Percentiles rank a stretch among this genome's conserved stretches.
Conservation (phyloP, 192 early-diverging fungal species). For the Jimgerdemannia flammicorona region DNA sequence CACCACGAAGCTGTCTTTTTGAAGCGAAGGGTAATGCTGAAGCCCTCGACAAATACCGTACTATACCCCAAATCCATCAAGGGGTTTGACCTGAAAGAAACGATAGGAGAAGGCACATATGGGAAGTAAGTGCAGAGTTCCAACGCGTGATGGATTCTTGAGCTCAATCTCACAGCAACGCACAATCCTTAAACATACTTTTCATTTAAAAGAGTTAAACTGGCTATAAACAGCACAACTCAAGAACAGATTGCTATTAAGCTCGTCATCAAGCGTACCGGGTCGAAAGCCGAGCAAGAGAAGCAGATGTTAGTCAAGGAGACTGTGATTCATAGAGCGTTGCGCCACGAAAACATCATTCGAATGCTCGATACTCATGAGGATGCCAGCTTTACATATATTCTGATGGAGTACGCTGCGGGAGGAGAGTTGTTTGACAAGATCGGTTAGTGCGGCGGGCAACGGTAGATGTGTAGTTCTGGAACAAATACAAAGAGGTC, state of each 20-base stretch:
- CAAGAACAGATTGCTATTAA: slow-evolving; percentile 51
- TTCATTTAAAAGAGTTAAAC: slow-evolving; percentile 40
- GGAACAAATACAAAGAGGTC: not conserved
- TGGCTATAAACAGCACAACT: slow-evolving; percentile 42
- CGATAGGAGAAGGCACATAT: not conserved
- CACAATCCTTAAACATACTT: not conserved
- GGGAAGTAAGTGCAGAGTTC: not conserved
- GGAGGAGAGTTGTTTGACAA: slow-evolving; percentile 71
- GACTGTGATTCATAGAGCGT: slow-evolving; percentile 38
- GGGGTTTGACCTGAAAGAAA: not conserved
- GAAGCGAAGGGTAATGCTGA: not conserved
- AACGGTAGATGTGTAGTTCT: not conserved
- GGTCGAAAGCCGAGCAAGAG: slow-evolving; percentile 16
- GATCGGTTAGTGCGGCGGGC: slow-evolving; percentile 41
- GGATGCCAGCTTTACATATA: slow-evolving; percentile 46
- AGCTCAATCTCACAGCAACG: not conserved
- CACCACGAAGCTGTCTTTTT: too few species aligned
- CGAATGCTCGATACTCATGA: slow-evolving; percentile 42
- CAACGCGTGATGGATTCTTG: not conserved
- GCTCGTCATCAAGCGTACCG: slow-evolving; percentile 45
- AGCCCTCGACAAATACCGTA: not conserved
- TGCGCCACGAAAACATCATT: slow-evolving; percentile 59
- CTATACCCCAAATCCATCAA: not conserved
- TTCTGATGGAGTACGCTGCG: slow-evolving; percentile 65
- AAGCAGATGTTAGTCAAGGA: slow-evolving; percentile 42